These are phyloP conservation scores for Penicillium sp. DNA, from an alignment of 2,329 filamentous ascomycete genomes.

Conservation along the genomic window DNA sequence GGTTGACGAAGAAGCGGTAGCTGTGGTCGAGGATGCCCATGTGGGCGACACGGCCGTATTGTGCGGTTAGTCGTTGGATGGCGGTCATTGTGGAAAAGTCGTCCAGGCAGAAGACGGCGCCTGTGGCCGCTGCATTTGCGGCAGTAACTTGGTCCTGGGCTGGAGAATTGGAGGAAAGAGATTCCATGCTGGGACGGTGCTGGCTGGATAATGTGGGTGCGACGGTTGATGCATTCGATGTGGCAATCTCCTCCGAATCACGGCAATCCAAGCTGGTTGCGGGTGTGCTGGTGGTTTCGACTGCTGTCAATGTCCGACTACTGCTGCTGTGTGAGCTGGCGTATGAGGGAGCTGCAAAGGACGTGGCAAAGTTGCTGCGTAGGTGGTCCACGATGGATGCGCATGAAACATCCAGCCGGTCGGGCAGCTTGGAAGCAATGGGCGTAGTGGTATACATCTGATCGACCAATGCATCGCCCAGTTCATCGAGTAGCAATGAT, in stretches of 20 bases:
- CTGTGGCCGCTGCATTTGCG: background rate
- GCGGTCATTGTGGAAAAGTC: conserved; percentile 37
- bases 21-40: conserved; percentile 48
- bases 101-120: conserved; percentile 30
- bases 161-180: background rate
- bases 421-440: background rate
- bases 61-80: conserved; percentile 32
- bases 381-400: conserved; percentile 22
- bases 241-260: background rate
- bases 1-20: conserved; percentile 45
- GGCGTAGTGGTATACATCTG: conserved; percentile 16
- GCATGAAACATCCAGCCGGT: background rate
- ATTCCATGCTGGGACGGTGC: background rate
- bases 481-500: conserved; percentile 20
- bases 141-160: background rate
- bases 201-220: background rate
- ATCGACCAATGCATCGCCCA: conserved; percentile 22
- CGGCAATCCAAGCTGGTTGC: conserved; percentile 18
- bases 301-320: conserved; percentile 14
- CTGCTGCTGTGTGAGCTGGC: conserved; percentile 19
- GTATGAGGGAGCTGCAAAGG: conserved; percentile 9
- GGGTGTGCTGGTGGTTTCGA: conserved; percentile 12
- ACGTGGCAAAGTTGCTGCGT: conserved; percentile 7
- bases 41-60: conserved; percentile 43
- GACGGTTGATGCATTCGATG: background rate